phyloP scores from a whole-genome alignment of 1,284 basidiomycete species.

The Sanghuangporus weigelae region DNA sequence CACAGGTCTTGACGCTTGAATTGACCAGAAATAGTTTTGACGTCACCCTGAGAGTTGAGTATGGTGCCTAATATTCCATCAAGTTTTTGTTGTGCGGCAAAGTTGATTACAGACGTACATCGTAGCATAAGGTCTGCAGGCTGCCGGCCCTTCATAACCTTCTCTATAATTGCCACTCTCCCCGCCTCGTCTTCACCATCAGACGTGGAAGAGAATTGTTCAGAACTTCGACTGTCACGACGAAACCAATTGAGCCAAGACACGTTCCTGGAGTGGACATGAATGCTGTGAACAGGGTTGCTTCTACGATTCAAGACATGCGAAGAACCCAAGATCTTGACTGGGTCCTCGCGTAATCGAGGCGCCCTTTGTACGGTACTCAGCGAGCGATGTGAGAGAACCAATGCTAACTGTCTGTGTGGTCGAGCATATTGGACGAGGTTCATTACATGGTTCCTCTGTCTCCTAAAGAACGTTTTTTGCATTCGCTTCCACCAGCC shows the following conservation, averaged over 20 bases:
- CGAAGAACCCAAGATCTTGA: not conserved
- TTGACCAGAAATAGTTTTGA: constrained; percentile 86
- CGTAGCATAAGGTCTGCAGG: constrained; percentile 78
- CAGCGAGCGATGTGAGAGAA: constrained; percentile 19
- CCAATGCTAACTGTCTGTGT: not conserved
- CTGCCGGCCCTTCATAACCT: constrained; percentile 75
- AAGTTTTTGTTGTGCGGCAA: constrained; percentile 1
- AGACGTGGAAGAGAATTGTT: constrained; percentile 23
- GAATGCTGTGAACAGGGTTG: not conserved
- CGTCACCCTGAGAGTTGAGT: constrained; percentile 81
- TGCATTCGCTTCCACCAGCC: constrained; percentile 9
- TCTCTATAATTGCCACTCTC: constrained; percentile 68
- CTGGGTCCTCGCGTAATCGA: constrained; percentile 21
- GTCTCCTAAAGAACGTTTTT: not conserved
- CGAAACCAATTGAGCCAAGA: constrained; percentile 27
- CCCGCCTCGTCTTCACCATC: constrained; percentile 63
- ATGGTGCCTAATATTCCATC: constrained; percentile 62
- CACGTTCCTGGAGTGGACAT: constrained; percentile 17
- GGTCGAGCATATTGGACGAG: constrained; percentile 2
- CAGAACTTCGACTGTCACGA: constrained; percentile 23
- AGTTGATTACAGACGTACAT: constrained; percentile 48
- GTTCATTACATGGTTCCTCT: constrained; percentile 16
- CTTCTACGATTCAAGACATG: not conserved
- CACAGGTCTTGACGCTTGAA: constrained; percentile 90
- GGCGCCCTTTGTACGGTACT: constrained; percentile 19